Conservation (phyloP, 768 basidiomycete genomes). For the Russula vinacea region DNA sequence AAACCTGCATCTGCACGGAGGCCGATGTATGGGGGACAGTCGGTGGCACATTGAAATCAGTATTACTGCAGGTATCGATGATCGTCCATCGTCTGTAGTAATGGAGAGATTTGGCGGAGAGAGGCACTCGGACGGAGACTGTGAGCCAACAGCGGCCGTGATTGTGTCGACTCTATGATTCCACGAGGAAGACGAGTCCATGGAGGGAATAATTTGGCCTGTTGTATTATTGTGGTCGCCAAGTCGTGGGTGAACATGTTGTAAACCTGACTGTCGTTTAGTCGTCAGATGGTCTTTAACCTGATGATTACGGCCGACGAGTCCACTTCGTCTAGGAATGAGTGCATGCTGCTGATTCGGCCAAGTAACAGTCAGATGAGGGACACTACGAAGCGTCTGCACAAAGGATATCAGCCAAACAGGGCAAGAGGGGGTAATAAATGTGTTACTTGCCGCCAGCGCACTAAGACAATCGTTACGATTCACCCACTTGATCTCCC, state of each 20-base stretch:
- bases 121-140: conserved; percentile 9
- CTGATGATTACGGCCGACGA: conserved; percentile 15
- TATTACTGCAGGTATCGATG: conserved; percentile 6
- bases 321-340: conserved; percentile 21
- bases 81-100: conserved; percentile 20
- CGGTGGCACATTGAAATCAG: background rate
- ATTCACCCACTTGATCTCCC: conserved; percentile 78
- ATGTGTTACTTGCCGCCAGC: conserved; percentile 51
- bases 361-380: conserved; percentile 76
- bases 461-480: conserved; percentile 74
- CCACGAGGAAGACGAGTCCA: conserved; percentile 7
- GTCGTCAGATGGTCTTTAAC: conserved; percentile 1
- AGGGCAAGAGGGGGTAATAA: background rate
- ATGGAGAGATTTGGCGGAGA: conserved; percentile 12
- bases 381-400: conserved; percentile 66
- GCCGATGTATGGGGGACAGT: background rate
- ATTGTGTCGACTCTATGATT: conserved; percentile 4
- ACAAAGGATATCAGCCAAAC: background rate
- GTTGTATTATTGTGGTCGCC: background rate
- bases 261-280: conserved; percentile 7
- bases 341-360: conserved; percentile 54
- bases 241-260: background rate
- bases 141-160: conserved; percentile 16
- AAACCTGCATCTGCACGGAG: background rate
- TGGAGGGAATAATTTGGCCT: conserved; percentile 3